Evolutionary conservation across 2,329 filamentous ascomycete genomes (phyloP), one percentile per base, ranked within the genome.

Genomic region (Colletotrichum noveboracense): DNA sequence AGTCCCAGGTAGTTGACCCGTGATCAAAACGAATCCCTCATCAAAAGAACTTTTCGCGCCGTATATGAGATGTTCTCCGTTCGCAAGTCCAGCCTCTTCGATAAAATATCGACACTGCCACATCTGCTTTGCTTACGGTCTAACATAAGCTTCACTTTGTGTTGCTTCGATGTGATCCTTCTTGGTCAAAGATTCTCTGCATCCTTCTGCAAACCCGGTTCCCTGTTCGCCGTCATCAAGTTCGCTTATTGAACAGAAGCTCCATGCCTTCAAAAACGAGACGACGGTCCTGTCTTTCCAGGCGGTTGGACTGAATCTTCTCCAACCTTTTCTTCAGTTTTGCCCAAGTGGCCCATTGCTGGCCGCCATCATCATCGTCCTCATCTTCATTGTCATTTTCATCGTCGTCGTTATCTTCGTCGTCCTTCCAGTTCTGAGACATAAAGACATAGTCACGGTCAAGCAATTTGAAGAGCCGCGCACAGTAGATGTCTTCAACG

Each of bases 161-260:
- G 10, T 21, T 52, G 10, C n/a, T 52, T 24, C 6, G 2, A 7
- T 12, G 3, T 7, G 43, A 52, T 52, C 2, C 43, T 21, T 52
- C 6, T 1, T 21, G 6, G 12, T 24, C 43, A 52, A 52, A 24
- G n/a, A 21, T 21, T 52, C 2, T 13, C n/a, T 1, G 10, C 12
- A 52, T 21, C 43, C 6, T n/a, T 21, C 6, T 3, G 10, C 43
- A 24, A 52, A 52, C 21, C 43, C 43, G 21, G 4, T 0, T 24
- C n/a, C 1, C 2, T 52, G n/a, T 52, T 5, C 0, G 1, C 43
- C 43, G n/a, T 7, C 43, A 24, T 21, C n/a, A 21, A 3, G 3
- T 21, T 52, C 2, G 43, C 0, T 52, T 52, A 0, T 52, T 52
- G 43, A 52, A 0, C 10, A 52, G n/a, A 3, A 52, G 43, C 43